phyloP scores from a whole-genome alignment of 352 stramenopile genomes.

The Globisporangium viniferum region DNA sequence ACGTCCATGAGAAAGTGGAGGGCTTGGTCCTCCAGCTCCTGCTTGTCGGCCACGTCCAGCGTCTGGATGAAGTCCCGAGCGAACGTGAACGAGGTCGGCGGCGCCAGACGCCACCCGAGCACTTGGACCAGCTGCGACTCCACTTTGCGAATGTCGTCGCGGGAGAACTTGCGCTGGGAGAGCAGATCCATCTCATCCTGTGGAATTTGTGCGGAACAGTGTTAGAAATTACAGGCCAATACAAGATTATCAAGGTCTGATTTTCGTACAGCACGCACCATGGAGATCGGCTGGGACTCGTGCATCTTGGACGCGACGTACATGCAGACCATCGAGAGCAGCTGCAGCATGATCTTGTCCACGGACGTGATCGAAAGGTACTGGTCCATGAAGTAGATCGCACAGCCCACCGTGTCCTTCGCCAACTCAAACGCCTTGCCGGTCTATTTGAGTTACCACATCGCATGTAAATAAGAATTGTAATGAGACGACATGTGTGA shows the following conservation, averaged over 20 bases:
- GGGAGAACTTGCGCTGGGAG: slow-evolving; percentile 43
- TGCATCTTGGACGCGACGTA: slow-evolving; percentile 57
- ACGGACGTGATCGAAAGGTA: slow-evolving; percentile 40
- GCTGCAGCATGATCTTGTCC: slow-evolving; percentile 51
- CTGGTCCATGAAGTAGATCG: slow-evolving; percentile 45
- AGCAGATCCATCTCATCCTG: slow-evolving; percentile 51
- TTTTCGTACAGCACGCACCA: slow-evolving; percentile 19
- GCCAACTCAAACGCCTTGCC: slow-evolving; percentile 47
- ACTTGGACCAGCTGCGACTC: slow-evolving; percentile 33
- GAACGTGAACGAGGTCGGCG: slow-evolving; percentile 38
- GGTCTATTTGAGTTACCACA: slow-evolving; percentile 19
- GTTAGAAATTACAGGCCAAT: neutral
- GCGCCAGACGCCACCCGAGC: slow-evolving; percentile 36
- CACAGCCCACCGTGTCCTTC: slow-evolving; percentile 41
- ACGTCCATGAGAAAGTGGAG: slow-evolving; percentile 30
- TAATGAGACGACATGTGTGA: neutral
- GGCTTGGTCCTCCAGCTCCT: slow-evolving; percentile 21
- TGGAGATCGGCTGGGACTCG: slow-evolving; percentile 45
- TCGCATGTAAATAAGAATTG: neutral
- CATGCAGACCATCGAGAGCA: slow-evolving; percentile 50
- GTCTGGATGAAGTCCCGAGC: slow-evolving; percentile 37
- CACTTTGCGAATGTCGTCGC: slow-evolving; percentile 32
- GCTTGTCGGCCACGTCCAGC: slow-evolving; percentile 19
- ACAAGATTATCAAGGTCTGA: neutral
- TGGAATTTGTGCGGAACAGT: neutral